Base-by-base conservation (phyloP, 371 early-diverging fungal species). In the Rhizopus stolonifer region DNA sequence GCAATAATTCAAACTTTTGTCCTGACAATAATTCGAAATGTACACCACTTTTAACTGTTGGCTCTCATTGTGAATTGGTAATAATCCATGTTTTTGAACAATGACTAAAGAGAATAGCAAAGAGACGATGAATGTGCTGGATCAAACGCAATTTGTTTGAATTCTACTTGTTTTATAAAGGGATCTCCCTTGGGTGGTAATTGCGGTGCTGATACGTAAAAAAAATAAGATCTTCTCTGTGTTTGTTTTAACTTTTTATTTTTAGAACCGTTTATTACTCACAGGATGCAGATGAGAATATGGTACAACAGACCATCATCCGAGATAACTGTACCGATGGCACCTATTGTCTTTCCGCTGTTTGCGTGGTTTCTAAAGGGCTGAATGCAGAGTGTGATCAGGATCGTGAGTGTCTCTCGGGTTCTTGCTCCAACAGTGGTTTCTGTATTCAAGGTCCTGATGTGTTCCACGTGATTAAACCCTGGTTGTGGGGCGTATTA, bases 41-140 rank as follows among this genome's bases (percentile, higher is more conserved):
- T 34, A 52, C 33, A 23, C 61, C 58, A 0, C 43, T 59, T 23
- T 46, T 70, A 1, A 22, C 59, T 9, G 45, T 52, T 8, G 72
- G 72, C 5, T 52, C 61, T 18, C 49, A 31, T 1, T 77, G 78
- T 55, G 72, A 74, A 34, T 36, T 57, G 17, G 63, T 62, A 62
- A 42, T n/a, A n/a, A n/a, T n/a, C n/a, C n/a, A n/a, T n/a, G 31
- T 0, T 36, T 36, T 36, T 11, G 14, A 46, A 15, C 3, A 14
- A 15, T 40, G 7, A 39, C 4, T 4, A 18, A 25, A 32, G 22
- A 38, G 19, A 18, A 18, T 50, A 75, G 76, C 69, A 72, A 69
- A 66, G 74, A 34, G 74, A 74, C 47, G 72, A 74, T 56, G 79
- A 78, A 47, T 74, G 79, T 42, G 26, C 54, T 2, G 74, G 72